Base-by-base conservation (phyloP, 2,329 filamentous ascomycete genomes). In the Aspergillus quadricinctus region DNA sequence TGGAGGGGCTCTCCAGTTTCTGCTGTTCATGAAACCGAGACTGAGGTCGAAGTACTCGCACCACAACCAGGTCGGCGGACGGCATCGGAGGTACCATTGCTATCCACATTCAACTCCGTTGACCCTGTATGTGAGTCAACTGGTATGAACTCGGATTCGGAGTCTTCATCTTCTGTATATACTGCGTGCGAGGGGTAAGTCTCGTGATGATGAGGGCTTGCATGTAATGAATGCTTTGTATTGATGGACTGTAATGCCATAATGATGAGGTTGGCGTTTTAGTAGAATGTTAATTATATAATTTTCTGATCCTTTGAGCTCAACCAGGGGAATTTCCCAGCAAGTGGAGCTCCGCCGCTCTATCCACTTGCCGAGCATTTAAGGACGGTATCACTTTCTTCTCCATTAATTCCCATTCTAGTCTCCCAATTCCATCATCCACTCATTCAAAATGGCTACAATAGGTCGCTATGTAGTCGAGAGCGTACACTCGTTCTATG, bases 121-220 rank as follows among this genome's bases (percentile, higher is more conserved):
- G 43, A 46, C 43, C 43, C 11, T 14, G 10, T 14, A 10, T 23
- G 21, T 31, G 35, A 46, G 31, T 2, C n/a, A 43, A 35, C 10
- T 19, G 6, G 37, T 7, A 49, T 53, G 54, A 28, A 49, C 29
- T 65, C 64, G 4, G 66, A 68, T 46, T 49, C 58, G 11, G 63
- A 61, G 7, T 68, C 66, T 5, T 57, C 62, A 31, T 60, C 59
- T 41, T 67, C 65, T 23, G 61, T 67, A 21, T 69, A 64, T 49
- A 70, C 68, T 45, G 68, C 67, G 2, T 56, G 57, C 8, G 66
- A 69, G 40, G 57, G 45, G 1, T 49, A 48, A 14, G 55, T 31
- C 14, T 14, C 28, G 14, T 49, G 29, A 48, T 53, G 43, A 29
- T 21, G 7, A 8, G 9, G 41, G 21, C 19, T 23, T 23, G n/a